Evolutionary conservation across 441 rosid species (phyloP).

Genomic region (Eutrema salsugineum): DNA sequence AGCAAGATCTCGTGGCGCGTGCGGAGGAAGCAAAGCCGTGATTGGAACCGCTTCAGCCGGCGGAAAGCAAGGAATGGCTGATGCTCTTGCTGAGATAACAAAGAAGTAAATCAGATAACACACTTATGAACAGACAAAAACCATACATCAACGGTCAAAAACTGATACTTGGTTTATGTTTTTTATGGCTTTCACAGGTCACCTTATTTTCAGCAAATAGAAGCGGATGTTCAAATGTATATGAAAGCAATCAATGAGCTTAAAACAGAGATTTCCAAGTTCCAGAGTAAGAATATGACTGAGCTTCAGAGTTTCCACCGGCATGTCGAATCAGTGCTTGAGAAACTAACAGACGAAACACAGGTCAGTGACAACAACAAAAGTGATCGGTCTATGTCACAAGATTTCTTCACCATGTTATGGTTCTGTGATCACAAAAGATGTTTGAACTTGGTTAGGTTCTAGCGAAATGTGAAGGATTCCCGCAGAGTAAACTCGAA

Average conservation of each 20-base stretch:
- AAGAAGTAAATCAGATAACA: slow-evolving; percentile 45
- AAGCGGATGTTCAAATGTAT: slow-evolving; percentile 68
- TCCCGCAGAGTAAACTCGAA: slow-evolving; percentile 76
- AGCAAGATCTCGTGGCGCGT: slow-evolving; percentile 24
- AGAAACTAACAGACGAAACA: slow-evolving; percentile 71
- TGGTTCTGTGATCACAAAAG: neutral
- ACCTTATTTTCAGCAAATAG: slow-evolving; percentile 75
- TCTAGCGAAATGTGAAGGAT: slow-evolving; percentile 73
- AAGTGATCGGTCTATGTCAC: neutral
- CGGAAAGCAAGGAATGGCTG: slow-evolving; percentile 80
- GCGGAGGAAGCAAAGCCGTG: slow-evolving; percentile 29
- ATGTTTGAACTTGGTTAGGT: slow-evolving; percentile 39
- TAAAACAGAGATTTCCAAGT: slow-evolving; percentile 46
- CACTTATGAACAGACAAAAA: neutral
- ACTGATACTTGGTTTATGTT: slow-evolving; percentile 11
- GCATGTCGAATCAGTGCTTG: slow-evolving; percentile 66
- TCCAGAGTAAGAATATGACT: slow-evolving; percentile 65
- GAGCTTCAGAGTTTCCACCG: slow-evolving; percentile 61
- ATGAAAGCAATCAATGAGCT: slow-evolving; percentile 53
- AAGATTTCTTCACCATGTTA: slow-evolving; percentile 3
- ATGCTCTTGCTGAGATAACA: slow-evolving; percentile 91
- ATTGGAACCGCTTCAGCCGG: slow-evolving; percentile 13
- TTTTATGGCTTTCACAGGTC: slow-evolving; percentile 45
- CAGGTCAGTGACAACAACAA: slow-evolving; percentile 42
- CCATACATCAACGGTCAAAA: neutral